Evolutionary conservation across 805 yeast species (phyloP).

Genomic region (Komagataella pseudopastoris): DNA sequence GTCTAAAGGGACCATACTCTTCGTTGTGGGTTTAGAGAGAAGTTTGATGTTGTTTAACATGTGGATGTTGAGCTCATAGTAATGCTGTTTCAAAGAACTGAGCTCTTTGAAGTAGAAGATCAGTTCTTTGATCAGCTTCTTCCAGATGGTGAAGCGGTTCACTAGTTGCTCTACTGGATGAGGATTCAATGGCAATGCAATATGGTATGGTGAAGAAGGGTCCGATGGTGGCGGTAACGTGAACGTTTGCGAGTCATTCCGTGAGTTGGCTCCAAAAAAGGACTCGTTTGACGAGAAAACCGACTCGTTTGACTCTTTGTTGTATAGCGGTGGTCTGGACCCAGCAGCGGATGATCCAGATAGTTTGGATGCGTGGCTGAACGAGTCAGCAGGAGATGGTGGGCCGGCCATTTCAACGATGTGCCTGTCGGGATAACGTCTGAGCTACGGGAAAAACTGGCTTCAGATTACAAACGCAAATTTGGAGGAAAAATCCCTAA

Average conservation of each 20-base stretch:
- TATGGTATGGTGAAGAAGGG: conserved; percentile 20
- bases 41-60: conserved; percentile 35
- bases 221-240: conserved; percentile 13
- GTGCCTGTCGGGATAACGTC: background rate
- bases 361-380: background rate
- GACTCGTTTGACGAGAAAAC: background rate
- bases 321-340: background rate
- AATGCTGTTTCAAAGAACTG: conserved; percentile 36
- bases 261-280: no score
- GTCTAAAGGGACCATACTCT: background rate
- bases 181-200: conserved; percentile 17
- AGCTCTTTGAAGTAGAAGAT: conserved; percentile 37
- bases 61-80: conserved; percentile 35
- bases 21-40: conserved; percentile 9
- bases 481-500: background rate
- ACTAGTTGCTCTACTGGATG: conserved; percentile 36
- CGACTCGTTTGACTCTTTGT: background rate
- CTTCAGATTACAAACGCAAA: background rate
- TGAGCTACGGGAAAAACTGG: background rate
- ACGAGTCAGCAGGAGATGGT: background rate
- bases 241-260: background rate
- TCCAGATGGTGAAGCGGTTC: conserved; percentile 43
- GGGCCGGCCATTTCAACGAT: background rate
- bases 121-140: conserved; percentile 38
- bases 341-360: background rate